These are phyloP conservation scores for Exserohilum rostratum DNA, from an alignment of 2,329 filamentous ascomycete genomes.

Conservation along the genomic window DNA sequence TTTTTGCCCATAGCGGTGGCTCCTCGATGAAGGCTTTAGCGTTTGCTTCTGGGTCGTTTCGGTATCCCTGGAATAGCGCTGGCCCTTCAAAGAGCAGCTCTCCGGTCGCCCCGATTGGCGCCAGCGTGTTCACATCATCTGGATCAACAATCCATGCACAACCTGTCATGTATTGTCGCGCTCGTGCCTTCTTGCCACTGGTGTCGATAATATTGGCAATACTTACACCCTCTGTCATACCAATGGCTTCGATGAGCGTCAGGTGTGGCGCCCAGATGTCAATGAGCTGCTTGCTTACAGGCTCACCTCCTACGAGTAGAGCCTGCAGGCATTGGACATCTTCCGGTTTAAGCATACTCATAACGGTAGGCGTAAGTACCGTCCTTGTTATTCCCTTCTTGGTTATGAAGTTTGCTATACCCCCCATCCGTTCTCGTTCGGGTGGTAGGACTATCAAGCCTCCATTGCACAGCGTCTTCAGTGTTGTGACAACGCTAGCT, in stretches of 20 bases:
- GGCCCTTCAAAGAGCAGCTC: conserved; percentile 9
- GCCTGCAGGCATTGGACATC: conserved; percentile 6
- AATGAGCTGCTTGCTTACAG: conserved; percentile 4
- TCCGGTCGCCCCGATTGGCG: conserved; percentile 3
- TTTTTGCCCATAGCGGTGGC: background rate
- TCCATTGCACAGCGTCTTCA: conserved; percentile 8
- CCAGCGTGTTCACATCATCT: conserved; percentile 1
- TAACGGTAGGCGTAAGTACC: conserved; percentile 4
- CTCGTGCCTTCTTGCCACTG: conserved; percentile 1
- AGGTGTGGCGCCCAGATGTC: conserved; percentile 7
- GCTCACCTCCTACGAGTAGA: conserved; percentile 7
- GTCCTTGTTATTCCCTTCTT: conserved; percentile 4
- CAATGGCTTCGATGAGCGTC: conserved; percentile 6
- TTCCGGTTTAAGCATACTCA: conserved; percentile 4
- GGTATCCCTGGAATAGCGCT: conserved; percentile 3
- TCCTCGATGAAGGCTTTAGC: conserved; percentile 1
- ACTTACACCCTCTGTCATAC: conserved; percentile 6
- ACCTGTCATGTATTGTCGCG: conserved; percentile 4
- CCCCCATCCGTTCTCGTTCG: conserved; percentile 8
- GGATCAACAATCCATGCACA: conserved; percentile 8
- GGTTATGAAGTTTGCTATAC: conserved; percentile 9
- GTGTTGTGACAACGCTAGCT: conserved; percentile 2
- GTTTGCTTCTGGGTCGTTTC: conserved; percentile 1
- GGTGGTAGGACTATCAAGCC: conserved; percentile 5
- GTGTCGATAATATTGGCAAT: conserved; percentile 4